Conservation (phyloP, 2,329 filamentous ascomycete species). For the Ilyonectria destructans region DNA sequence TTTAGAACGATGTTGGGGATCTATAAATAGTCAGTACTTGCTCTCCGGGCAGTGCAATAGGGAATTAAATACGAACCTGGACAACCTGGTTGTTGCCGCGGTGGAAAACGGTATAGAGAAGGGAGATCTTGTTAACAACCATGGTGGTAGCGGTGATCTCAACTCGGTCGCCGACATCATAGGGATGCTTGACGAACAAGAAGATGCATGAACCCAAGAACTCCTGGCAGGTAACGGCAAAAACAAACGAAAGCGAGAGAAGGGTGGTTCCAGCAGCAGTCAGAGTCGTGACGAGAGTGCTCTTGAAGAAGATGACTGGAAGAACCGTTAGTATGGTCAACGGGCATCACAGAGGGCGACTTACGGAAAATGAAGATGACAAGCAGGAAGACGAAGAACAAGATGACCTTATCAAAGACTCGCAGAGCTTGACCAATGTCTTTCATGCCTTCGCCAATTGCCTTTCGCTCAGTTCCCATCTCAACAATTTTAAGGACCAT, state of each 20-base stretch:
- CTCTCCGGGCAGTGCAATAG: neutral
- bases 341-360: conserved; percentile 48
- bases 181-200: conserved; percentile 98
- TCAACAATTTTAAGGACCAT: conserved; percentile 92
- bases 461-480: conserved; percentile 88
- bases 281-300: conserved; percentile 86
- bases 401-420: conserved; percentile 89
- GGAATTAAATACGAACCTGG: conserved; percentile 57
- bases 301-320: conserved; percentile 87
- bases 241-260: conserved; percentile 96
- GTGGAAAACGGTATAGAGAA: conserved; percentile 94
- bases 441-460: conserved; percentile 94
- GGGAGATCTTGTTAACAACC: conserved; percentile 92
- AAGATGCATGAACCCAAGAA: conserved; percentile 99
- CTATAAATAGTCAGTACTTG: conserved; percentile 58
- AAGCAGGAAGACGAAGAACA: conserved; percentile 85
- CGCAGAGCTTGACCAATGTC: conserved; percentile 96
- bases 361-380: conserved; percentile 86
- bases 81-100: conserved; percentile 85
- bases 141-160: conserved; percentile 82
- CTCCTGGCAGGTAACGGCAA: conserved; percentile 92
- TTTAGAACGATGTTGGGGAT: conserved; percentile 95
- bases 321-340: conserved; percentile 32
- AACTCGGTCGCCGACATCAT: conserved; percentile 94
- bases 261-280: conserved; percentile 93